Percentiles rank a stretch among this genome's conserved stretches.
Evolutionary conservation across 108 stramenopile species (phyloP).

Genomic region (Poteriospumella lacustris): DNA sequence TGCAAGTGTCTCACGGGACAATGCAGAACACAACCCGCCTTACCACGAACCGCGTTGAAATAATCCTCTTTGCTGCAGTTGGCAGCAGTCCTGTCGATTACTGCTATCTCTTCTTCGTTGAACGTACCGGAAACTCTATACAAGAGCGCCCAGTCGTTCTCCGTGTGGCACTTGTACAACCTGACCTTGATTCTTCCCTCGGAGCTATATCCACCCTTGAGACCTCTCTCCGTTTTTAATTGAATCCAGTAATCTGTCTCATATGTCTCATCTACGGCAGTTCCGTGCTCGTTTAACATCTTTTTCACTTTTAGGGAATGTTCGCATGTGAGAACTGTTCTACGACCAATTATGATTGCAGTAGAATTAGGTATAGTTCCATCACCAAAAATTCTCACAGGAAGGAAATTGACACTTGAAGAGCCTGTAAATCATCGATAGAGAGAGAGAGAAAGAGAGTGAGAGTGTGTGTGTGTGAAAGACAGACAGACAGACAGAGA

Average conservation of each 20-base stretch:
- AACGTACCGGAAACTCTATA: slow-evolving; percentile 7
- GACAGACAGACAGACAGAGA: neutral
- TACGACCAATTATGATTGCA: slow-evolving; percentile 8
- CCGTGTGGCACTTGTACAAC: slow-evolving; percentile 6
- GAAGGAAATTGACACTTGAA: slow-evolving; percentile 8
- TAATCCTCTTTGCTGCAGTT: slow-evolving; percentile 7
- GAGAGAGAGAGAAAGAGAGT: neutral
- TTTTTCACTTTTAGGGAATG: slow-evolving; percentile 8
- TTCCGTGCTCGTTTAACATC: slow-evolving; percentile 7
- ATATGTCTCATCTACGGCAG: slow-evolving; percentile 7
- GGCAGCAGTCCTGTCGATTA: slow-evolving; percentile 6
- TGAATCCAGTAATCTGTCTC: slow-evolving; percentile 7
- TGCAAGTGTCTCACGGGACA: slow-evolving; percentile 6
- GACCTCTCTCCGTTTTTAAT: slow-evolving; percentile 7
- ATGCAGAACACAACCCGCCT: slow-evolving; percentile 6
- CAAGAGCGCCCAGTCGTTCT: slow-evolving; percentile 6
- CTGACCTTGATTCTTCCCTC: slow-evolving; percentile 6
- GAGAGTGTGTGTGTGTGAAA: neutral
- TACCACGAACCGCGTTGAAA: slow-evolving; percentile 6
- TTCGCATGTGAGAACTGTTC: slow-evolving; percentile 7
- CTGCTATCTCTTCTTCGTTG: slow-evolving; percentile 7
- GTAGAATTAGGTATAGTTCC: slow-evolving; percentile 8
- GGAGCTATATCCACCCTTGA: slow-evolving; percentile 6
- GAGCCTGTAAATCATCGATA: slow-evolving; percentile 7
- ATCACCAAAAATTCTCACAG: slow-evolving; percentile 8